Percentiles rank a stretch among this genome's conserved stretches.
These are phyloP conservation scores for Globisporangium uncinulatum DNA, from an alignment of 352 stramenopile genomes.

Conservation along the genomic window DNA sequence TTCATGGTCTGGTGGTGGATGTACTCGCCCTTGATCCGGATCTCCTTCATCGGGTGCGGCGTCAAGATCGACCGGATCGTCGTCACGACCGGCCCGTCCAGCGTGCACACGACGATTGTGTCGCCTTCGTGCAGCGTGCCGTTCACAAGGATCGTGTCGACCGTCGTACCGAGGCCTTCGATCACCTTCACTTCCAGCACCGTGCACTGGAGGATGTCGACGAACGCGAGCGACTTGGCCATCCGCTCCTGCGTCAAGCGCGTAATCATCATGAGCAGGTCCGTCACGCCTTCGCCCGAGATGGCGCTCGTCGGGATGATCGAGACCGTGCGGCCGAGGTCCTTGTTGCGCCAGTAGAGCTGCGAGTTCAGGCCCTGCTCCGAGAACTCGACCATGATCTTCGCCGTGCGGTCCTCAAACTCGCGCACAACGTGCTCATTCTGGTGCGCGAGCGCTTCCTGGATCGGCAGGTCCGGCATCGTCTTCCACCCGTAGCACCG, in stretches of 20 bases:
- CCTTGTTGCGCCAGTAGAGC: conserved; percentile 99
- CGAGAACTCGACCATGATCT: conserved; percentile 94
- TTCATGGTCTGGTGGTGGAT: conserved; percentile 97
- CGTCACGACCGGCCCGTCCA: conserved; percentile 97
- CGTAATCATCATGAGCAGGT: conserved; percentile 96
- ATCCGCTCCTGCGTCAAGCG: conserved; percentile 95
- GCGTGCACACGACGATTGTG: conserved; percentile 97
- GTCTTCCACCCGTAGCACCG: conserved; percentile 98
- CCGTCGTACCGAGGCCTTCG: conserved; percentile 97
- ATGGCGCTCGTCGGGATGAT: conserved; percentile 98
- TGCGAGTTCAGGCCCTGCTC: conserved; percentile 98
- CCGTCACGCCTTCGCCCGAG: conserved; percentile 97
- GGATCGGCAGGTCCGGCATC: conserved; percentile 92
- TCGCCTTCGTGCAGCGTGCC: conserved; percentile 94
- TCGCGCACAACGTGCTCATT: conserved; percentile 94
- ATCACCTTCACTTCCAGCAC: conserved; percentile 99
- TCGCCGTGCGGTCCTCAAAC: conserved; percentile 92
- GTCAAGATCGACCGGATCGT: conserved; percentile 96
- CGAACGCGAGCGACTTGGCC: conserved; percentile 84
- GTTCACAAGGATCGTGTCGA: conserved; percentile 99
- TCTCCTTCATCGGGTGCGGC: conserved; percentile 97
- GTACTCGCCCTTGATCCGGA: conserved; percentile 92
- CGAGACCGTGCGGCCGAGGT: conserved; percentile 93
- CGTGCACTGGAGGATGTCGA: conserved; percentile 94
- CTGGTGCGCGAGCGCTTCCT: conserved; percentile 86